A percentile compares a stretch with the other conserved stretches of the same genome.
These are phyloP conservation scores for Clitocybe nebularis DNA, from an alignment of 1,284 basidiomycete genomes.

Conservation along the genomic window DNA sequence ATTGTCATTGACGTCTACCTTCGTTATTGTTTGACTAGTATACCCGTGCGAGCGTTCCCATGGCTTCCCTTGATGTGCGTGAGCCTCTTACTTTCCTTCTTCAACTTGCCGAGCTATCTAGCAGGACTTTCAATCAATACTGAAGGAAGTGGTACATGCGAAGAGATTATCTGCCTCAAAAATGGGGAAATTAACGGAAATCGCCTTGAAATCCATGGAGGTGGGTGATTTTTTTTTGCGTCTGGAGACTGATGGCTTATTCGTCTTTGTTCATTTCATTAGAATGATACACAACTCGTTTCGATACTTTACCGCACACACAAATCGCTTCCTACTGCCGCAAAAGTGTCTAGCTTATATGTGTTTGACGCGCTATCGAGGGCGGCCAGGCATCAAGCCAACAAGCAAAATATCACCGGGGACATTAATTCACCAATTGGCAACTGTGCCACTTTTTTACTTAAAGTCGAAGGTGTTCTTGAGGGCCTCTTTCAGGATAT, in stretches of 20 bases:
- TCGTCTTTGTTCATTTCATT: conserved; percentile 11
- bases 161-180: conserved; percentile 84
- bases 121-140: conserved; percentile 73
- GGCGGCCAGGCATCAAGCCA: conserved; percentile 67
- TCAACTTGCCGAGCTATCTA: conserved; percentile 6
- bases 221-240: conserved; percentile 37
- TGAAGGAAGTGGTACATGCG: conserved; percentile 76
- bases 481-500: conserved; percentile 84
- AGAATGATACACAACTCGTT: conserved; percentile 84
- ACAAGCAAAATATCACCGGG: conserved; percentile 58
- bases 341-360: conserved; percentile 84
- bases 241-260: conserved; percentile 1
- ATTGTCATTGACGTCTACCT: no score
- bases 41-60: conserved; percentile 13
- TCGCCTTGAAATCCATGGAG: conserved; percentile 70
- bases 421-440: conserved; percentile 56
- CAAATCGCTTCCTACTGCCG: conserved; percentile 60
- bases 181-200: conserved; percentile 70
- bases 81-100: conserved; percentile 4
- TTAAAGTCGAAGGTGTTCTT: conserved; percentile 82
- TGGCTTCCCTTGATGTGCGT: conserved; percentile 32
- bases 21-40: conserved; percentile 12
- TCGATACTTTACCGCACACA: conserved; percentile 83
- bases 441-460: conserved; percentile 77
- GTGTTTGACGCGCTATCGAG: conserved; percentile 87